Percentiles rank a stretch among this genome's conserved stretches.
Evolutionary conservation across 1,139 yeast genomes (phyloP).

Genomic region (Geotrichum europaeum): DNA sequence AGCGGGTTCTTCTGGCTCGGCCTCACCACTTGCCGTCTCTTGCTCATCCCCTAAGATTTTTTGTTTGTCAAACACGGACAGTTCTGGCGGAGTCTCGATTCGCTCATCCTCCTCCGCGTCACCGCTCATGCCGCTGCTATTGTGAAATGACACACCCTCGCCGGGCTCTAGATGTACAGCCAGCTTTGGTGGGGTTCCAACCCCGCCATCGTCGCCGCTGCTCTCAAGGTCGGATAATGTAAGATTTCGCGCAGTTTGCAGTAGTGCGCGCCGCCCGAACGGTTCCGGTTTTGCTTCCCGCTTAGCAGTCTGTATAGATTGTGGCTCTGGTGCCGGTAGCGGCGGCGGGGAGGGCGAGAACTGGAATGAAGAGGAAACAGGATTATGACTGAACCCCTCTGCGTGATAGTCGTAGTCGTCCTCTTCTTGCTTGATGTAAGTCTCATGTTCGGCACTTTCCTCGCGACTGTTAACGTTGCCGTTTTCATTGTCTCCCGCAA

Average conservation of each 20-base stretch:
- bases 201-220: constrained; percentile 9
- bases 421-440: background rate
- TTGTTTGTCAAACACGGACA: constrained; percentile 5
- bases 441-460: background rate
- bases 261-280: background rate
- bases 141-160: constrained; percentile 10
- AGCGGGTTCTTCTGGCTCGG: background rate
- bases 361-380: background rate
- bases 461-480: background rate
- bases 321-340: background rate
- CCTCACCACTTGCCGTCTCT: background rate
- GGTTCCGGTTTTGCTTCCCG: background rate
- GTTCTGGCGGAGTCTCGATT: constrained; percentile 13
- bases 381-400: background rate
- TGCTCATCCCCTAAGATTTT: constrained; percentile 6
- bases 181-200: constrained; percentile 7
- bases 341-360: background rate
- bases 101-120: constrained; percentile 1
- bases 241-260: constrained; percentile 7
- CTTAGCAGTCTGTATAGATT: background rate
- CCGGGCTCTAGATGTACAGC: constrained; percentile 14
- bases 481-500: background rate
- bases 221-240: constrained; percentile 14
- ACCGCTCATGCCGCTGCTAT: background rate
- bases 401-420: background rate